Evolutionary conservation across 306 rosid genomes (phyloP).

Genomic region (Begonia fuchsioides): DNA sequence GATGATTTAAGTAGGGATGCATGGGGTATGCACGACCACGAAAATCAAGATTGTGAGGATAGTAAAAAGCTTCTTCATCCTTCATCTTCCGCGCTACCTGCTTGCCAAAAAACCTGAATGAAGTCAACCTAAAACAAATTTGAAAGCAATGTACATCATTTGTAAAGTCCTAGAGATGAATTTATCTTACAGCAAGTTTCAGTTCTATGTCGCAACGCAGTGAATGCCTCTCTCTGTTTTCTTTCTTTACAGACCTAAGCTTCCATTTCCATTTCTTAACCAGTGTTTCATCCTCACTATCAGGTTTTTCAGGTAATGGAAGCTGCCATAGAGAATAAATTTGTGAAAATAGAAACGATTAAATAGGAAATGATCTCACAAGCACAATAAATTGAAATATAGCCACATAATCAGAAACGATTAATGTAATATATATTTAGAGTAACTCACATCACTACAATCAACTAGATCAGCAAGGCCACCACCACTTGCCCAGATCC

Average conservation of each 20-base stretch:
- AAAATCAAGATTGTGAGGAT: constrained; percentile 89
- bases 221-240: constrained; percentile 83
- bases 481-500: constrained; percentile 86
- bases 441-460: constrained; percentile 62
- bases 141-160: neutral
- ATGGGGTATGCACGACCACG: constrained; percentile 97
- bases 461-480: constrained; percentile 79
- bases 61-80: constrained; percentile 86
- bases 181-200: constrained; percentile 66
- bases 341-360: neutral
- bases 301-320: constrained; percentile 70
- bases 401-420: neutral
- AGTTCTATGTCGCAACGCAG: constrained; percentile 88
- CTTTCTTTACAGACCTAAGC: constrained; percentile 50
- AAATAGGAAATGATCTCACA: neutral
- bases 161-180: constrained; percentile 6
- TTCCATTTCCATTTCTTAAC: constrained; percentile 76
- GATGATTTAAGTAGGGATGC: constrained; percentile 97
- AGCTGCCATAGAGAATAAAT: constrained; percentile 31
- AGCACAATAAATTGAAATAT: neutral
- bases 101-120: constrained; percentile 12
- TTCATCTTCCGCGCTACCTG: constrained; percentile 91
- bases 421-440: constrained; percentile 4
- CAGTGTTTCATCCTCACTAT: constrained; percentile 61
- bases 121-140: neutral